Evolutionary conservation across 2,329 filamentous ascomycete species (phyloP).

Genomic region (Pseudogymnoascus sp.): DNA sequence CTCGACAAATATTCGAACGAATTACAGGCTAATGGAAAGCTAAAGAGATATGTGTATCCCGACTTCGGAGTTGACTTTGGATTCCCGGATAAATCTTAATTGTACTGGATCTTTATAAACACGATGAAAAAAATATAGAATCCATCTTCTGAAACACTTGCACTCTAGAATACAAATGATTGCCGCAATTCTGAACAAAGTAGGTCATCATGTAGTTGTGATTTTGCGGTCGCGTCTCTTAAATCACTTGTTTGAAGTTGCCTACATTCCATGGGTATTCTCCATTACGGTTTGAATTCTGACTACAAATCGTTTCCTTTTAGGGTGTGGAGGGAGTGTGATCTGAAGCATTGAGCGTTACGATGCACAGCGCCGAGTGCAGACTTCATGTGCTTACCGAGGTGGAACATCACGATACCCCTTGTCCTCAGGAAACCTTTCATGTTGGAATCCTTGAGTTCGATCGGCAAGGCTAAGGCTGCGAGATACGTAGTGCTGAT

Average conservation of each 20-base stretch:
- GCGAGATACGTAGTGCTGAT: not conserved
- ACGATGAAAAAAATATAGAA: not conserved
- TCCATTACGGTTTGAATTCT: not conserved
- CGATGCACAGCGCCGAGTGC: not conserved
- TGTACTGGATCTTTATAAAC: not conserved
- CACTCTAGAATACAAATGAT: not conserved
- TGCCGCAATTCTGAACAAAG: not conserved
- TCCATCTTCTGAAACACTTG: not conserved
- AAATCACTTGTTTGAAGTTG: not conserved
- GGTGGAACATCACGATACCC: not conserved
- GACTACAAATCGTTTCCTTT: not conserved
- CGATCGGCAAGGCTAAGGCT: not conserved
- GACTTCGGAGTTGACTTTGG: conserved; percentile 63
- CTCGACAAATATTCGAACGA: conserved; percentile 48
- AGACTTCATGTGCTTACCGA: not conserved
- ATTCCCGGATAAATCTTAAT: conserved; percentile 50
- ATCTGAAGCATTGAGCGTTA: not conserved
- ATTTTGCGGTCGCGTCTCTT: not conserved
- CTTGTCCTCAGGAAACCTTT: not conserved
- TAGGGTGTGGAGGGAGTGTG: not conserved
- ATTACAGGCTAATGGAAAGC: conserved; percentile 41
- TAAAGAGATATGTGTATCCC: conserved; percentile 60
- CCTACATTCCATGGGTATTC: not conserved
- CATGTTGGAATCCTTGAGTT: not conserved
- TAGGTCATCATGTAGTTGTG: not conserved